Percentiles rank a stretch among this genome's conserved stretches.
Evolutionary conservation across 2,329 filamentous ascomycete species (phyloP).

Genomic region (Volutella citrinella): DNA sequence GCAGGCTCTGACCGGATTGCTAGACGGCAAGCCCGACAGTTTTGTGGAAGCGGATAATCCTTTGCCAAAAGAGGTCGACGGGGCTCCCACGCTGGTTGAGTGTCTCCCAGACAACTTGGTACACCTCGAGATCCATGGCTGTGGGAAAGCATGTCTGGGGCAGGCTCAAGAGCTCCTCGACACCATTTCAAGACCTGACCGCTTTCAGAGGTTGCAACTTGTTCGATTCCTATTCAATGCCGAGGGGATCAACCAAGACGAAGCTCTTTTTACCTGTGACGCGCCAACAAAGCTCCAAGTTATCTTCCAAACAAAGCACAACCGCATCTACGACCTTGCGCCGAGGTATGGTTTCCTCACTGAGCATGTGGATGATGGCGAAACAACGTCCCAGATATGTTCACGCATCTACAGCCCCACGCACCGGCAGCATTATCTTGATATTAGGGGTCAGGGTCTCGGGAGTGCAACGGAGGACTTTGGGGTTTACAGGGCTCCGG

Average conservation of each 20-base stretch:
- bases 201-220: not conserved
- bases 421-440: constrained; percentile 2
- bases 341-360: too few species aligned
- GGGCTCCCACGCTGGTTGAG: constrained; percentile 1
- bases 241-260: not conserved
- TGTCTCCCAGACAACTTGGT: constrained; percentile 9
- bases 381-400: not conserved
- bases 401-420: not conserved
- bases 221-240: constrained; percentile 6
- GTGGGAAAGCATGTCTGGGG: constrained; percentile 4
- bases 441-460: not conserved
- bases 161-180: constrained; percentile 8
- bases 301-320: constrained; percentile 2
- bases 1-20: constrained; percentile 1
- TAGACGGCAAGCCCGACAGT: not conserved
- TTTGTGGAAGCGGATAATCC: too few species aligned
- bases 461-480: not conserved
- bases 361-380: not conserved
- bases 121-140: constrained; percentile 9
- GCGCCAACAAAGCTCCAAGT: not conserved
- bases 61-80: not conserved
- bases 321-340: constrained; percentile 3
- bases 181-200: not conserved
- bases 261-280: not conserved
- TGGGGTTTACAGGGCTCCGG: too few species aligned